Conservation (phyloP, 1,284 basidiomycete species). For the Ganoderma lingzhi region DNA sequence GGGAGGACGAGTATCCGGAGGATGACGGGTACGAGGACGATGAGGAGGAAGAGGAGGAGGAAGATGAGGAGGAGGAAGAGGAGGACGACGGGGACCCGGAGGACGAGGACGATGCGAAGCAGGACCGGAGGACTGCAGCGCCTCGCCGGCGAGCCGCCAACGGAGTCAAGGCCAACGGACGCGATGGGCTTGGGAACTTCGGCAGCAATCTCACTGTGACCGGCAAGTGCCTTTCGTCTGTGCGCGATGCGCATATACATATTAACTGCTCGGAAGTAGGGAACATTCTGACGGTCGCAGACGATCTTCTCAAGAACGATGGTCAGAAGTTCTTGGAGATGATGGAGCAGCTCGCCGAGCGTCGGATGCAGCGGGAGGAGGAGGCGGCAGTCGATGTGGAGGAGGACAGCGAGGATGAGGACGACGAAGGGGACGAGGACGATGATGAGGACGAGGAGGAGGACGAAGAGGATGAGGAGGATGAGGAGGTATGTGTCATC, state of each 20-base stretch:
- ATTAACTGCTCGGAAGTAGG: constrained; percentile 57
- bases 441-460: constrained; percentile 45
- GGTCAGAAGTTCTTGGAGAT: constrained; percentile 99
- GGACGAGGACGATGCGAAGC: constrained; percentile 41
- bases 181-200: constrained; percentile 40
- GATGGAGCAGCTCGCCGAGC: constrained; percentile 99
- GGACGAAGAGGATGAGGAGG: constrained; percentile 47
- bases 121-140: constrained; percentile 35
- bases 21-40: constrained; percentile 44
- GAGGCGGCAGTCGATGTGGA: constrained; percentile 83
- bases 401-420: constrained; percentile 49
- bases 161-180: constrained; percentile 37
- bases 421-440: constrained; percentile 45
- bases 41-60: constrained; percentile 43
- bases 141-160: constrained; percentile 37
- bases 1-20: constrained; percentile 48
- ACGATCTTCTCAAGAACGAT: constrained; percentile 98
- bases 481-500: constrained; percentile 42
- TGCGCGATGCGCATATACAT: constrained; percentile 14
- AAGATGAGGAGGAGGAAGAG: constrained; percentile 45
- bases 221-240: constrained; percentile 36
- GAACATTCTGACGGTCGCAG: constrained; percentile 97
- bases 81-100: constrained; percentile 42
- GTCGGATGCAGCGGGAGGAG: constrained; percentile 92
- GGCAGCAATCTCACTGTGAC: constrained; percentile 45